phyloP scores from a whole-genome alignment of 495 filamentous ascomycete species.

The Peziza echinospora region DNA sequence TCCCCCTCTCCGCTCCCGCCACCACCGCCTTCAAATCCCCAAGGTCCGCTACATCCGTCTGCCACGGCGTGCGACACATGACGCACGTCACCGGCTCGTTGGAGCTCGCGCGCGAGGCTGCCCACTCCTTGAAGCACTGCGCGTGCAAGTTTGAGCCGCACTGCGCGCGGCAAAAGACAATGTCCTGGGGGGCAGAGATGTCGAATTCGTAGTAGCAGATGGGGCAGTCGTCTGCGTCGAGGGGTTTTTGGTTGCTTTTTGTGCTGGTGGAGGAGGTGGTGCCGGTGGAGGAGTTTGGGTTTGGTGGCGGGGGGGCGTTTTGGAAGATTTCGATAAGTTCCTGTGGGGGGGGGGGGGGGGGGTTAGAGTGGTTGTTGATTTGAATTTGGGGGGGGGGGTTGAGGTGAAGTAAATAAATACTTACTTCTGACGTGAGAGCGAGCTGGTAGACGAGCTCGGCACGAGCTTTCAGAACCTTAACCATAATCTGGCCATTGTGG shows the following conservation, averaged over 20 bases:
- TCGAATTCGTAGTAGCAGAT: slow-evolving; percentile 47
- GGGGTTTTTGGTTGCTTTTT: slow-evolving; percentile 23
- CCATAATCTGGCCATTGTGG: slow-evolving; percentile 32
- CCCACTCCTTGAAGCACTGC: slow-evolving; percentile 41
- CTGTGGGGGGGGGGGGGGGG: slow-evolving; percentile 9
- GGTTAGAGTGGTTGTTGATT: neutral
- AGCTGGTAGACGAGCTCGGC: slow-evolving; percentile 39
- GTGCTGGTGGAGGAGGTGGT: slow-evolving; percentile 7
- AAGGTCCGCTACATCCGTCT: slow-evolving; percentile 22
- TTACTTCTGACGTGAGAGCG: slow-evolving; percentile 23
- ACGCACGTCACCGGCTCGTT: slow-evolving; percentile 33
- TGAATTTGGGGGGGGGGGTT: neutral
- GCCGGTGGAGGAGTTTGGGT: slow-evolving; percentile 13
- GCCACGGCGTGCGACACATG: slow-evolving; percentile 35
- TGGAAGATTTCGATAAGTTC: slow-evolving; percentile 34
- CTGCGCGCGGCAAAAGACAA: slow-evolving; percentile 37
- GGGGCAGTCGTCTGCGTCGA: slow-evolving; percentile 39
- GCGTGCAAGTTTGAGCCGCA: slow-evolving; percentile 50
- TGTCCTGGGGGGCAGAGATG: slow-evolving; percentile 29
- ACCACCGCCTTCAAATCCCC: slow-evolving; percentile 20
- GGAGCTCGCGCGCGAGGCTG: slow-evolving; percentile 22
- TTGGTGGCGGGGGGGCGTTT: slow-evolving; percentile 22
- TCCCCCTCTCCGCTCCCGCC: slow-evolving; percentile 16
- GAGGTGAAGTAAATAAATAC: slow-evolving; percentile 25
- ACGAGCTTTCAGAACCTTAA: slow-evolving; percentile 37